Conservation (phyloP, 805 yeast species). For the Teunomyces lycoperdinae region DNA sequence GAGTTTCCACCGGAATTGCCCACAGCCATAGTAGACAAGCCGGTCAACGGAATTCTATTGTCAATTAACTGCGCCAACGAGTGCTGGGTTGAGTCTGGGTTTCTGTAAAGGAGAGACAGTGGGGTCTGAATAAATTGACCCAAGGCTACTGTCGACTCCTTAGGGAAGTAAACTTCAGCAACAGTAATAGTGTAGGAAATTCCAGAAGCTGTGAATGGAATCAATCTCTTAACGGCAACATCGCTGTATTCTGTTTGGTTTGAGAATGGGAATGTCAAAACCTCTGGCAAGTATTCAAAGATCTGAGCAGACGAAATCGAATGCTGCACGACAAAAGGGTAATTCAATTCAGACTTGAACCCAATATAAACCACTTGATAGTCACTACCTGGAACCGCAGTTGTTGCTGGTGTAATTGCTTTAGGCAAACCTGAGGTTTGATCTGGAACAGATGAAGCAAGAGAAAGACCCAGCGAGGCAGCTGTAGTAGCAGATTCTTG, state of each 20-base stretch:
- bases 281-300: slow-evolving; percentile 78
- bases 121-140: slow-evolving; percentile 47
- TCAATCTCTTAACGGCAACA: slow-evolving; percentile 63
- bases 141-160: slow-evolving; percentile 45
- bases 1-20: slow-evolving; percentile 5
- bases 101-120: slow-evolving; percentile 58
- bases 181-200: slow-evolving; percentile 72
- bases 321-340: slow-evolving; percentile 74
- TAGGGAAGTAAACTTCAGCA: slow-evolving; percentile 84
- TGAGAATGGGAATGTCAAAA: slow-evolving; percentile 61
- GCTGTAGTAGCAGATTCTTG: slow-evolving; percentile 19
- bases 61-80: slow-evolving; percentile 72
- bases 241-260: slow-evolving; percentile 25
- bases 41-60: slow-evolving; percentile 57
- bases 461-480: slow-evolving; percentile 11
- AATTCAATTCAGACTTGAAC: slow-evolving; percentile 74
- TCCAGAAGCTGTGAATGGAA: slow-evolving; percentile 64
- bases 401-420: slow-evolving; percentile 68
- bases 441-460: slow-evolving; percentile 28
- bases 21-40: slow-evolving; percentile 24
- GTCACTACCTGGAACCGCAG: slow-evolving; percentile 43
- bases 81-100: slow-evolving; percentile 52
- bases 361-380: slow-evolving; percentile 68
- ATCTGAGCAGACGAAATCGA: slow-evolving; percentile 80
- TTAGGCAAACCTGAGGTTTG: slow-evolving; percentile 61